A percentile compares a stretch with the other conserved stretches of the same genome.
phyloP scores from a whole-genome alignment of 2,329 filamentous ascomycete genomes.

The Calonectria honghensis region DNA sequence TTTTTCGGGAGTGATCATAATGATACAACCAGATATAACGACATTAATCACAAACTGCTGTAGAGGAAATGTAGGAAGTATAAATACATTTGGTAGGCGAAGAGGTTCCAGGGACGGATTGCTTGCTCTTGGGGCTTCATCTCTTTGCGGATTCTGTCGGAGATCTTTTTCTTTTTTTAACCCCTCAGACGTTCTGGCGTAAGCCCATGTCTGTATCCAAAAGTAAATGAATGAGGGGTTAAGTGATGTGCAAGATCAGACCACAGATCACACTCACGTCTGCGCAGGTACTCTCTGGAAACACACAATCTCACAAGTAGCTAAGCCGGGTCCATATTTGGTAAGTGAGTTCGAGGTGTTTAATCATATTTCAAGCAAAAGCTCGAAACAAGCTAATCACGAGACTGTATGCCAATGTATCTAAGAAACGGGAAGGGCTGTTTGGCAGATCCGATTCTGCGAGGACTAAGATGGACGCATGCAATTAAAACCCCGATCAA shows the following conservation, averaged over 20 bases:
- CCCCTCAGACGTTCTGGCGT: neutral
- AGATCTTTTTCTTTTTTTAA: neutral
- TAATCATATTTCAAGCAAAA: neutral
- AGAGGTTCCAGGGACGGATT: neutral
- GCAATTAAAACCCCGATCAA: neutral
- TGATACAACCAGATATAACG: neutral
- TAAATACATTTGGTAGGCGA: neutral
- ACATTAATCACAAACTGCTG: neutral
- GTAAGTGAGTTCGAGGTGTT: neutral
- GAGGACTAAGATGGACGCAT: neutral
- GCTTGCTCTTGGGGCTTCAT: too few relatives aligned
- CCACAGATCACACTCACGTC: neutral
- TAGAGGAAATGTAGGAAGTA: neutral
- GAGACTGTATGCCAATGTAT: neutral
- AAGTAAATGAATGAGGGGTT: neutral
- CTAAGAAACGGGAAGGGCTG: neutral
- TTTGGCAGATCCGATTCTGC: neutral
- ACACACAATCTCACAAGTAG: neutral
- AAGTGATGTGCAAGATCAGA: neutral
- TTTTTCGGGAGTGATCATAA: neutral
- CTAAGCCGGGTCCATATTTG: neutral
- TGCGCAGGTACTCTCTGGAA: neutral
- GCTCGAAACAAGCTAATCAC: too few relatives aligned
- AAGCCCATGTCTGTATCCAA: neutral
- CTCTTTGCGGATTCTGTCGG: neutral